A percentile compares a stretch with the other conserved stretches of the same genome.
These are phyloP conservation scores for Hygrophoropsis aurantiaca DNA, from an alignment of 768 basidiomycete genomes.

Conservation along the genomic window DNA sequence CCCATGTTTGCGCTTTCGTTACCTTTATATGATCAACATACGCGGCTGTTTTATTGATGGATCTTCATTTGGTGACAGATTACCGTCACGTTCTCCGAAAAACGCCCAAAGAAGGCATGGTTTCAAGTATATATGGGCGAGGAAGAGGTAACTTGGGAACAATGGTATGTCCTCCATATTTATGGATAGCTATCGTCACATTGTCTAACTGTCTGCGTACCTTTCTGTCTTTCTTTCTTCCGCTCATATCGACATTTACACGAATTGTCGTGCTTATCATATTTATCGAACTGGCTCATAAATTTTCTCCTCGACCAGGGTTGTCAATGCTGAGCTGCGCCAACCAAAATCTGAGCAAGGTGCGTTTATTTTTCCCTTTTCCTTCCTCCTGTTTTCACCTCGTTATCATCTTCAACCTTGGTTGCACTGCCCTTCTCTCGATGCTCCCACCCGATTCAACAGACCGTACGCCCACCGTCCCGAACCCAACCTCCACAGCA, in stretches of 20 bases:
- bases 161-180: conserved; percentile 59
- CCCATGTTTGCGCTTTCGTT: too few species aligned
- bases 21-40: too few species aligned
- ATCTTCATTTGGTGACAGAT: conserved; percentile 44
- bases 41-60: background rate
- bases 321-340: conserved; percentile 76
- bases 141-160: conserved; percentile 87
- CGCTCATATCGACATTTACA: too few species aligned
- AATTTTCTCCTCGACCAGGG: conserved; percentile 55
- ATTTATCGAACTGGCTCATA: background rate
- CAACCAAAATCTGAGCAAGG: conserved; percentile 70
- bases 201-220: background rate
- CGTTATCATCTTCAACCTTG: background rate
- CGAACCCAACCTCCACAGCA: conserved; percentile 54
- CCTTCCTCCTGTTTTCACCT: background rate
- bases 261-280: too few species aligned
- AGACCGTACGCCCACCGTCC: conserved; percentile 38
- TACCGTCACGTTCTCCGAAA: conserved; percentile 73
- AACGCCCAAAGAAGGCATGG: conserved; percentile 76
- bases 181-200: conserved; percentile 1
- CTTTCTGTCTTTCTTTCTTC: background rate
- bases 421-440: too few species aligned
- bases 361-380: conserved; percentile 17
- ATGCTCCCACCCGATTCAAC: conserved; percentile 32
- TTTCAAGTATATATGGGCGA: conserved; percentile 69